phyloP scores from a whole-genome alignment of 2,329 filamentous ascomycete species.

The Pyrenochaeta sp. region DNA sequence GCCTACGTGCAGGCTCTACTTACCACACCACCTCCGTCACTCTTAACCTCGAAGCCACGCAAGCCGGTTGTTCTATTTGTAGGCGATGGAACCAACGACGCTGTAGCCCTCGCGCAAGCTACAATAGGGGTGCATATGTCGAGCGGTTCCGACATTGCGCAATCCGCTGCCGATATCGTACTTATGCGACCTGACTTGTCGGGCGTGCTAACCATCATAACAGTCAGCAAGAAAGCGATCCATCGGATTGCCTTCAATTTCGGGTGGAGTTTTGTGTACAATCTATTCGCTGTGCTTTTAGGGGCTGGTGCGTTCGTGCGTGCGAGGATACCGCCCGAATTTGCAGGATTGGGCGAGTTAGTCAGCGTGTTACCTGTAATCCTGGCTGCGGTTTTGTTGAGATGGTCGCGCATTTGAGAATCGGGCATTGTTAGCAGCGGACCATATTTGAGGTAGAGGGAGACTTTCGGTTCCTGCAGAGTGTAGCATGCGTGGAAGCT shows the following conservation, averaged over 20 bases:
- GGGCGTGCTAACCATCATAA: conserved; percentile 66
- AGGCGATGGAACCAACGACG: conserved; percentile 84
- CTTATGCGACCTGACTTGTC: conserved; percentile 66
- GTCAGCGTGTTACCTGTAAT: conserved; percentile 78
- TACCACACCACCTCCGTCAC: neutral
- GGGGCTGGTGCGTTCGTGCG: conserved; percentile 66
- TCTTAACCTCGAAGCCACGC: neutral
- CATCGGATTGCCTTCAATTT: conserved; percentile 70
- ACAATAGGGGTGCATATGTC: conserved; percentile 75
- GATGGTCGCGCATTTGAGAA: conserved; percentile 40
- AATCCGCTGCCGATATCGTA: conserved; percentile 73
- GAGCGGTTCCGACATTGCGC: conserved; percentile 67
- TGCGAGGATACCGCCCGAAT: conserved; percentile 67
- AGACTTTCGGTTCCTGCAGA: neutral
- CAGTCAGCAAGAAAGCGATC: conserved; percentile 57
- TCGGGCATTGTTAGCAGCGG: too few species aligned
- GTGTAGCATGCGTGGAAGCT: too few species aligned
- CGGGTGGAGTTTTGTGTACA: conserved; percentile 74
- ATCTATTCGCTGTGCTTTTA: conserved; percentile 72
- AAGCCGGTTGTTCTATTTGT: conserved; percentile 67
- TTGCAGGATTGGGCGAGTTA: conserved; percentile 74
- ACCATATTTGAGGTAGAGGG: too few species aligned
- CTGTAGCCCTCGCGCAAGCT: conserved; percentile 74
- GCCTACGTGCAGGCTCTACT: conserved; percentile 56
- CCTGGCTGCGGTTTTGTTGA: conserved; percentile 60